Conservation (phyloP, 2,329 filamentous ascomycete species). For the Alternaria rosae region DNA sequence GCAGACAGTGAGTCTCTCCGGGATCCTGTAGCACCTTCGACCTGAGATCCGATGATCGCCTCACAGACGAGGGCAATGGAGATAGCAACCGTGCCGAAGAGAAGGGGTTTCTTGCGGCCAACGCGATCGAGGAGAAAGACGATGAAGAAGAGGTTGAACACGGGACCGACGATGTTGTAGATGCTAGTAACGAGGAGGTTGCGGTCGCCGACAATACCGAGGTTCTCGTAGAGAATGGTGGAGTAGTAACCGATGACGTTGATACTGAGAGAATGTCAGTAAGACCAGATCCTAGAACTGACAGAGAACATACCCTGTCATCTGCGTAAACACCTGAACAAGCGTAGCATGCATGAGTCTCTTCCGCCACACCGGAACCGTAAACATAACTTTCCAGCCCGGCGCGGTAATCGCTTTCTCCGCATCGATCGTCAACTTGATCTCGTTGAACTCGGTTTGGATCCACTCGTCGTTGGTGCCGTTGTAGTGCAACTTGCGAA, state of each 20-base stretch:
- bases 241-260: constrained; percentile 71
- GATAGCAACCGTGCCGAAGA: constrained; percentile 63
- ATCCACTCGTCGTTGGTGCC: constrained; percentile 66
- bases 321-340: constrained; percentile 71
- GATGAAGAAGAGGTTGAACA: constrained; percentile 68
- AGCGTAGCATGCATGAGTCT: constrained; percentile 67
- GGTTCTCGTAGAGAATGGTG: constrained; percentile 64
- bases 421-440: constrained; percentile 68
- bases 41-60: constrained; percentile 59
- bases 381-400: constrained; percentile 66
- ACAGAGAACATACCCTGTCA: constrained; percentile 57
- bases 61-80: constrained; percentile 67
- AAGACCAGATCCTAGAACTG: background rate
- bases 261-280: constrained; percentile 37
- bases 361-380: constrained; percentile 65
- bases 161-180: constrained; percentile 66
- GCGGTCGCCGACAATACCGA: constrained; percentile 64
- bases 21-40: constrained; percentile 38
- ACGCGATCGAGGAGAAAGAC: constrained; percentile 63
- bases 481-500: constrained; percentile 62
- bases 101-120: constrained; percentile 58
- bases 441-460: constrained; percentile 65
- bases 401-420: constrained; percentile 63
- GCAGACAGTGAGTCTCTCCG: constrained; percentile 59
- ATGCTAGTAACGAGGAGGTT: constrained; percentile 65